Base-by-base conservation (phyloP, 2,329 filamentous ascomycete genomes). In the Sporothrix curviconia region DNA sequence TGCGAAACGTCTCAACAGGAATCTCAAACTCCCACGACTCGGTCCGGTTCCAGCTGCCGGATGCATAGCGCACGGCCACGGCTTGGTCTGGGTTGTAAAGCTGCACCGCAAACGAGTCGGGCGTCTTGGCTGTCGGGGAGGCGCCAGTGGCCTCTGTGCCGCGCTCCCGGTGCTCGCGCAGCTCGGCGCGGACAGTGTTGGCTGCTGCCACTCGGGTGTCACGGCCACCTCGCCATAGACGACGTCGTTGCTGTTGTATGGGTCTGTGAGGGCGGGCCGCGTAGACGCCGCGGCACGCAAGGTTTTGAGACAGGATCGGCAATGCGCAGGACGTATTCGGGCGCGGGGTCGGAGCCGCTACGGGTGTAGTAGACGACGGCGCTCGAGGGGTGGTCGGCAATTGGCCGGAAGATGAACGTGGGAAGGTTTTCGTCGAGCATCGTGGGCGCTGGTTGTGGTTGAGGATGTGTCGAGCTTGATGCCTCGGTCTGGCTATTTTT, bases 401-500 rank as follows among this genome's bases (percentile, higher is more conserved):
- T 76, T 19, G 74, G 72, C 62, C 75, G 78, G 68, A 80, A 79
- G 64, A 74, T 78, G 67, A 83, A 85, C 44, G 80, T 90, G 57
- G 92, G 92, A n/a, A 96, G 83, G 71, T 92, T 95, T 71, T 95
- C 90, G 84, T 96, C 91, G 66, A 95, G 81, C 91, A 96, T 96
- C 58, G 30, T 30, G 39, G 34, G 32, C n/a, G 12, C 19, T 2
- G n/a, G 15, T 22, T 2, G 7, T 14, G 37, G 28, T 9, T 37
- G 28, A 14, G 42, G 24, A 15, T n/a, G n/a, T n/a, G n/a, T n/a
- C n/a, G n/a, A n/a, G n/a, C n/a, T n/a, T n/a, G n/a, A n/a, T n/a
- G n/a, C n/a, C n/a, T n/a, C n/a, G n/a, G n/a, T n/a, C n/a, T n/a
- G n/a, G n/a, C n/a, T n/a, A n/a, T n/a, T n/a, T n/a, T n/a, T n/a